phyloP scores from a whole-genome alignment of 768 basidiomycete species.

The Auricularia cornea region DNA sequence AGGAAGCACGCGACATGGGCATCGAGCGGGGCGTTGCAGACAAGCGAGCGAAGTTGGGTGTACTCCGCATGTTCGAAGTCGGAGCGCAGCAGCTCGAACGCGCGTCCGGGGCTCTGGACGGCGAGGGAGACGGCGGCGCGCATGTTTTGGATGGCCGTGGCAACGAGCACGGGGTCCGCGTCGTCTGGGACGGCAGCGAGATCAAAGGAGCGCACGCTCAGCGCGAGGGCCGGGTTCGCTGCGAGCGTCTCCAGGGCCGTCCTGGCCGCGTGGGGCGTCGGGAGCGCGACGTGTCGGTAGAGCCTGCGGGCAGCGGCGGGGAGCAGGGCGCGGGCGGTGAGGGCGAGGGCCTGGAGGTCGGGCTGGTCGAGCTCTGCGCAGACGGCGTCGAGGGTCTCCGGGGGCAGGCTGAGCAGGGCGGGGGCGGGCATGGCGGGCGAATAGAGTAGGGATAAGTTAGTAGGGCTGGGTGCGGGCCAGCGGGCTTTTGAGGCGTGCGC shows the following conservation, averaged over 20 bases:
- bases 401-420: constrained; percentile 41
- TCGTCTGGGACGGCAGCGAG: constrained; percentile 38
- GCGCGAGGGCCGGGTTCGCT: constrained; percentile 45
- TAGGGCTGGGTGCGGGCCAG: not conserved
- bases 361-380: constrained; percentile 24
- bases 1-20: constrained; percentile 52
- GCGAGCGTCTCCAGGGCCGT: constrained; percentile 49
- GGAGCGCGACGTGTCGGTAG: constrained; percentile 49
- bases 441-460: not conserved
- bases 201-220: constrained; percentile 52
- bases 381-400: constrained; percentile 55
- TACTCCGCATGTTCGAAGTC: not conserved
- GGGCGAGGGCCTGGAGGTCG: constrained; percentile 45
- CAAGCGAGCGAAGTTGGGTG: constrained; percentile 36
- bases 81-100: not conserved
- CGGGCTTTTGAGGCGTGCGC: not conserved
- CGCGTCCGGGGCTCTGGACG: constrained; percentile 23
- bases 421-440: constrained; percentile 13
- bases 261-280: constrained; percentile 30
- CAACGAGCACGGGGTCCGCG: constrained; percentile 38
- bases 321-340: constrained; percentile 32
- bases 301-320: constrained; percentile 51
- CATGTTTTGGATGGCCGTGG: constrained; percentile 52
- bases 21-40: constrained; percentile 57
- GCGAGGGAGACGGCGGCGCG: constrained; percentile 47